phyloP scores from a whole-genome alignment of 345 rosid species.

The Dipteronia sinensis region DNA sequence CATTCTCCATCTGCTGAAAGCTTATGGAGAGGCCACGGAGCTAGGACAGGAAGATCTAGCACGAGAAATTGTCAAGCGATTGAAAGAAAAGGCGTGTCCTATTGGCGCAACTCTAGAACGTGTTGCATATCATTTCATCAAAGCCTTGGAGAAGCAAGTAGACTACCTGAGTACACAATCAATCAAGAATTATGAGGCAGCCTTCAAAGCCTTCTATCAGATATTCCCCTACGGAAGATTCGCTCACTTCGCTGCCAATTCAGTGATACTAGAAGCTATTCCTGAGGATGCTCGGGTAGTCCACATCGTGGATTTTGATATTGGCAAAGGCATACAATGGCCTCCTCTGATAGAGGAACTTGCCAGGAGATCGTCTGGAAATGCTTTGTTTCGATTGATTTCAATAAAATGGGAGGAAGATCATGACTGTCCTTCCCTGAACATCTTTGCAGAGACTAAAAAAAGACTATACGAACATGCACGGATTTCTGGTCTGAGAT shows the following conservation, averaged over 20 bases:
- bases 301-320: slow-evolving; percentile 43
- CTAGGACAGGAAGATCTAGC: slow-evolving; percentile 30
- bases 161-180: slow-evolving; percentile 29
- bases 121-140: slow-evolving; percentile 34
- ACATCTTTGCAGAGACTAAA: slow-evolving; percentile 28
- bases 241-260: slow-evolving; percentile 51
- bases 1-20: slow-evolving; percentile 38
- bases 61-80: slow-evolving; percentile 17
- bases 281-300: slow-evolving; percentile 26
- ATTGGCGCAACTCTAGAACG: slow-evolving; percentile 28
- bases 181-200: slow-evolving; percentile 29
- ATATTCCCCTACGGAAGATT: slow-evolving; percentile 42
- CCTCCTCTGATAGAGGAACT: slow-evolving; percentile 39
- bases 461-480: slow-evolving; percentile 26
- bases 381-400: slow-evolving; percentile 28
- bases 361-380: slow-evolving; percentile 14
- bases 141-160: slow-evolving; percentile 30
- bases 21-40: slow-evolving; percentile 50
- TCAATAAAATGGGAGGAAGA: slow-evolving; percentile 32
- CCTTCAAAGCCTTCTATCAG: slow-evolving; percentile 44
- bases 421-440: not conserved
- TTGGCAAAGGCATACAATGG: slow-evolving; percentile 48
- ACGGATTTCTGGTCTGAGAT: slow-evolving; percentile 27
- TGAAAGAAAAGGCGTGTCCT: slow-evolving; percentile 33
- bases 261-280: slow-evolving; percentile 38